Evolutionary conservation across 495 filamentous ascomycete species (phyloP), one percentile per base, ranked within the genome.

Genomic region (Xylaria telfairii): DNA sequence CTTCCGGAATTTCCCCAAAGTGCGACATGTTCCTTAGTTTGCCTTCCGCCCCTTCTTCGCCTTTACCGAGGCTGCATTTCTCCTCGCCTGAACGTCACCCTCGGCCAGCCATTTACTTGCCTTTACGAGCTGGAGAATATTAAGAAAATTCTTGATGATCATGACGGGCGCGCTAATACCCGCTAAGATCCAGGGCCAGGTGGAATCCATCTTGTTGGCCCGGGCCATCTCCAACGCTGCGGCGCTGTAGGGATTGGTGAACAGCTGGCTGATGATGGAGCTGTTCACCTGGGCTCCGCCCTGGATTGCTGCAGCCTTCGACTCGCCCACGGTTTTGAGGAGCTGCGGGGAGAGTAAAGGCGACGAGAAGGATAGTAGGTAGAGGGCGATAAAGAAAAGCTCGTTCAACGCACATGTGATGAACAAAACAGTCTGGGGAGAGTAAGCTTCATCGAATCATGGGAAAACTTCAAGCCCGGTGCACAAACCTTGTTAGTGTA

Each of bases 321-420:
- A 73, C 46, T 83, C 79, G 60, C 84, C 85, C 8, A 82, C 77
- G 4, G 75, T 74, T 62, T 81, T 66, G 32, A 97, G 89, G 21
- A 98, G 92, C 34, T 91, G 92, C 0, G 95, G 93, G 3, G 93
- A 94, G 67, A 98, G 88, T 34, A 87, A 86, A 1, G 95, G 95
- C 46, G 92, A 95, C 56, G 91, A 94, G 87, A 99, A 99, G 74
- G 94, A 97, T 54, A 99, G 90, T 53, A 99, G 92, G 84, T 99
- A 99, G 72, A 98, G 88, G 54, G 94, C 94, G 78, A 99, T 94
- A 86, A 98, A 99, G 86, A 97, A 98, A 69, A 92, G 80, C 81
- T 99, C 96, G 81, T 98, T 98, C 42, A 96, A 83, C 56, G 89
- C 86, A 82, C 96, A 99, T 84, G 92, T 93, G 71, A 92, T 76